Conservation (phyloP, 139 green algal genomes). For the Auxenochlorella pyrenoidosa region DNA sequence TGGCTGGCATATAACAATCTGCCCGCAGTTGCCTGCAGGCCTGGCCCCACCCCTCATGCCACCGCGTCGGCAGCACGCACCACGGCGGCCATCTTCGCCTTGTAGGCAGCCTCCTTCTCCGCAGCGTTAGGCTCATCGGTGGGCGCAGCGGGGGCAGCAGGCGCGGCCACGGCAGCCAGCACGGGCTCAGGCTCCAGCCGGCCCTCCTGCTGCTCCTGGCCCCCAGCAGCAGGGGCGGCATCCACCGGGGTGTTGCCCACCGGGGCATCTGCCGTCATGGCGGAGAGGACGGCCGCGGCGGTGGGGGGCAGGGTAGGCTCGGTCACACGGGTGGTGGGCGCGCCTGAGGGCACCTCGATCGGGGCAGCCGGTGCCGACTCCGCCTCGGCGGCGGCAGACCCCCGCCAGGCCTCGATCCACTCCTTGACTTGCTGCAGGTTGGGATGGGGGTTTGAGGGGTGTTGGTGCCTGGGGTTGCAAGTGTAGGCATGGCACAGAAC, state of each 20-base stretch:
- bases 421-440: conserved; percentile 31
- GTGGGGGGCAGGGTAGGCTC: neutral
- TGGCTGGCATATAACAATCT: no score
- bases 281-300: conserved; percentile 7
- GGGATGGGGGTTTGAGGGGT: neutral
- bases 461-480: no score
- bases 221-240: neutral
- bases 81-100: neutral
- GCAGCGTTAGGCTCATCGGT: neutral
- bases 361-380: neutral
- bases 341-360: neutral
- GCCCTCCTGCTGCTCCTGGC: neutral
- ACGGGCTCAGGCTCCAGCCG: neutral
- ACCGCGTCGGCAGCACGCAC: neutral
- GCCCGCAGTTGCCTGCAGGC: neutral
- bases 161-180: neutral
- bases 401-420: conserved; percentile 24
- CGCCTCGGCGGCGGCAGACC: neutral
- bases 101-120: neutral
- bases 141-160: neutral
- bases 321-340: neutral
- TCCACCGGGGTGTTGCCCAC: neutral
- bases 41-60: no score
- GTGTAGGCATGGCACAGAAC: no score
- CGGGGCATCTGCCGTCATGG: conserved; percentile 11